Percentiles rank a stretch among this genome's conserved stretches.
Conservation (phyloP, 768 basidiomycete species). For the Leccinellum luteum region DNA sequence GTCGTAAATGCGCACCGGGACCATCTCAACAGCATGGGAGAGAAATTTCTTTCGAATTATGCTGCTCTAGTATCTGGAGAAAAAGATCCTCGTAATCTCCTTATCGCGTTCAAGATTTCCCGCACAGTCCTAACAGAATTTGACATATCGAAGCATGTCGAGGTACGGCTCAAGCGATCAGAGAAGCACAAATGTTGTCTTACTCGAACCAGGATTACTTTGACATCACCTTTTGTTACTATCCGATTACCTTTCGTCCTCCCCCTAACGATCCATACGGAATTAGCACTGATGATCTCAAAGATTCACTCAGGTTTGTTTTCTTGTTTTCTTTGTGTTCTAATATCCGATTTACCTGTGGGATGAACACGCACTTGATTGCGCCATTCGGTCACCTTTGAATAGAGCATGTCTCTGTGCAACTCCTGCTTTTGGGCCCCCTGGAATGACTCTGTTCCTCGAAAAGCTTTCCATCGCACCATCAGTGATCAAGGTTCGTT, state of each 20-base stretch:
- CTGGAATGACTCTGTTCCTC: slow-evolving; percentile 84
- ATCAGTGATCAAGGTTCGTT: slow-evolving; percentile 71
- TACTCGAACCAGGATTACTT: slow-evolving; percentile 67
- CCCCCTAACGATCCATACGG: slow-evolving; percentile 93
- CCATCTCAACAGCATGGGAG: slow-evolving; percentile 73
- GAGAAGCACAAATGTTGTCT: neutral
- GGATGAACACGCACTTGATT: neutral
- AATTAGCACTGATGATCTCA: slow-evolving; percentile 86
- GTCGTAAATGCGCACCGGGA: slow-evolving; percentile 33
- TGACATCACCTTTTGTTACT: slow-evolving; percentile 96
- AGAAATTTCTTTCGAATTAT: slow-evolving; percentile 74
- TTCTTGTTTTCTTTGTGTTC: neutral
- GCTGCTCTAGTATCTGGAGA: slow-evolving; percentile 86
- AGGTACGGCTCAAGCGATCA: slow-evolving; percentile 47
- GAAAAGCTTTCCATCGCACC: slow-evolving; percentile 89
- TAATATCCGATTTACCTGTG: slow-evolving; percentile 1
- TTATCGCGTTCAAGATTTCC: slow-evolving; percentile 85
- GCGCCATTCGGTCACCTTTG: neutral
- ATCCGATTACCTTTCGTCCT: slow-evolving; percentile 95
- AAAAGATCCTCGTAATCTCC: slow-evolving; percentile 93
- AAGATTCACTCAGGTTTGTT: slow-evolving; percentile 60
- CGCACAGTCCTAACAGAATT: slow-evolving; percentile 88
- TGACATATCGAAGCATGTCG: slow-evolving; percentile 68
- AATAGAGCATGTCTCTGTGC: slow-evolving; percentile 69
- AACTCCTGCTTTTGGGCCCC: slow-evolving; percentile 75